Conservation (phyloP, 1,139 yeast species). For the Torulaspora pretoriensis region DNA sequence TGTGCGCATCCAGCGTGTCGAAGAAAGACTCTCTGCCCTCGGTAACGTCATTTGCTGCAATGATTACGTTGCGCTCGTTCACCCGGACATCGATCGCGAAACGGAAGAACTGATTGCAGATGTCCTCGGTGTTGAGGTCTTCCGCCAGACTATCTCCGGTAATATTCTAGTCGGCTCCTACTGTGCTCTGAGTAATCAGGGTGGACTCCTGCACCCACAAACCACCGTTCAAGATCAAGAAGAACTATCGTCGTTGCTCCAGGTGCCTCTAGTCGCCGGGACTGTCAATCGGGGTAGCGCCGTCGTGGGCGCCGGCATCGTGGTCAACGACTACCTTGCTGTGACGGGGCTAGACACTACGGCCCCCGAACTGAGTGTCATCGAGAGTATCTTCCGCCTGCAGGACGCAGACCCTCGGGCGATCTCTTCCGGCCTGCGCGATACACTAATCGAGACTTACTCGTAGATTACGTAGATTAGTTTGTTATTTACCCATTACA, state of each 20-base stretch:
- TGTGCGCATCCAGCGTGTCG: slow-evolving; percentile 95
- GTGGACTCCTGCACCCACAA: slow-evolving; percentile 97
- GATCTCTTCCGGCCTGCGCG: slow-evolving; percentile 79
- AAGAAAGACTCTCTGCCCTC: slow-evolving; percentile 91
- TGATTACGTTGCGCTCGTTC: slow-evolving; percentile 97
- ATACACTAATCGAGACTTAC: slow-evolving; percentile 86
- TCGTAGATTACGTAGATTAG: slow-evolving; percentile 29
- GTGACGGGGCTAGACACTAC: slow-evolving; percentile 97
- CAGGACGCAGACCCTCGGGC: slow-evolving; percentile 87
- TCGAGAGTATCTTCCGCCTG: slow-evolving; percentile 90
- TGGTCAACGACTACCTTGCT: slow-evolving; percentile 97
- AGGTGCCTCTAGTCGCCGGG: slow-evolving; percentile 98
- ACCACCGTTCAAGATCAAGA: slow-evolving; percentile 97
- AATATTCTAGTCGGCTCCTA: slow-evolving; percentile 96
- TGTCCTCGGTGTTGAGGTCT: slow-evolving; percentile 98
- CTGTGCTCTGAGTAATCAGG: slow-evolving; percentile 92
- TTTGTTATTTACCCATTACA: not conserved
- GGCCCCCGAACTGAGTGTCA: slow-evolving; percentile 95
- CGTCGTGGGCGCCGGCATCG: slow-evolving; percentile 98
- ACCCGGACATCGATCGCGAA: slow-evolving; percentile 98
- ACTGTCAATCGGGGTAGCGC: slow-evolving; percentile 96
- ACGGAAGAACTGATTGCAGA: slow-evolving; percentile 98
- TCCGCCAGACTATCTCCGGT: slow-evolving; percentile 98
- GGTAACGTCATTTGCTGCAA: slow-evolving; percentile 99
- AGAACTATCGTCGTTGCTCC: slow-evolving; percentile 89